Evolutionary conservation across 2,329 filamentous ascomycete genomes (phyloP), one percentile per base, ranked within the genome.

Genomic region (Sporothrix brunneoviolacea): DNA sequence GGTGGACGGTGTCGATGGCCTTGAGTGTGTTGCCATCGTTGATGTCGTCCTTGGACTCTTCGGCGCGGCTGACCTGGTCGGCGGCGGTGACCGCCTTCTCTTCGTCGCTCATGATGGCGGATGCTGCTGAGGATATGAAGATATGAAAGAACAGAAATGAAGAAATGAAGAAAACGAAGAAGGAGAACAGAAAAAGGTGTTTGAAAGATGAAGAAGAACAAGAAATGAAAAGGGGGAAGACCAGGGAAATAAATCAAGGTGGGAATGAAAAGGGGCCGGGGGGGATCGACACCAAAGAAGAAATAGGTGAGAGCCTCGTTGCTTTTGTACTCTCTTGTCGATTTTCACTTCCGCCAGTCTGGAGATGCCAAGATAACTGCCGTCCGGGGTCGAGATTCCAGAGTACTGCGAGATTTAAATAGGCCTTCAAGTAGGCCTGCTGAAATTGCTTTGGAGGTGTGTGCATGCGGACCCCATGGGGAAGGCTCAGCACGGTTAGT

Each of bases 1-100:
- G 27, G 38, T 49, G 47, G 12, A 49, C 38, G 15, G 47, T 49
- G 47, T 49, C 47, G 18, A 49, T 16, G 28, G 30, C 19, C 38
- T 49, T 40, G 36, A 40, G 24, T 10, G 35, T 22, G 19, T 48
- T 36, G 22, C 32, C 32, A 15, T 37, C 39, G n/a, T n/a, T n/a
- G n/a, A n/a, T n/a, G n/a, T n/a, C n/a, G n/a, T n/a, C n/a, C n/a
- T n/a, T n/a, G n/a, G n/a, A n/a, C n/a, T n/a, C n/a, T n/a, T n/a
- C n/a, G 39, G 19, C 38, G 35, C 35, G 30, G 30, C n/a, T 27
- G 13, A 42, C 35, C 22, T 36, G 27, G 22, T 35, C 19, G 22
- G 12, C 47, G 10, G n/a, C 18, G 15, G 39, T n/a, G 21, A 38
- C 18, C 4, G 24, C 32, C 32, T 41, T 50, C 18, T 41, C 47